These are phyloP conservation scores for Penicillium canariense DNA, from an alignment of 495 filamentous ascomycete species.

Conservation along the genomic window DNA sequence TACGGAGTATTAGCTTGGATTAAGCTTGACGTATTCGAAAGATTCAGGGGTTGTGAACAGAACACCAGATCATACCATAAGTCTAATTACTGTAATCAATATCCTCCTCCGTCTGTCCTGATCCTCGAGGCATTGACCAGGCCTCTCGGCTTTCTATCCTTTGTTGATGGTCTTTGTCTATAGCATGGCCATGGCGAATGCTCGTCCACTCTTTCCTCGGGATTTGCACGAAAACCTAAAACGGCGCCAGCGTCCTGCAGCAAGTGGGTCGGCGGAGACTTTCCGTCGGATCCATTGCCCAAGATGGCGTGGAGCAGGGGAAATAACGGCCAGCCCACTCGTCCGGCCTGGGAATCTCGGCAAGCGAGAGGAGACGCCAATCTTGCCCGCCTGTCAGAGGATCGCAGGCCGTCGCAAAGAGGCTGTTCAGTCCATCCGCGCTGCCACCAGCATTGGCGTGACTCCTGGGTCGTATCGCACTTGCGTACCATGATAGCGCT, in stretches of 20 bases:
- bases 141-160: not conserved
- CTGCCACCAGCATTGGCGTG: too few relatives aligned
- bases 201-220: conserved; percentile 7
- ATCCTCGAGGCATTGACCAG: not conserved
- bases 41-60: not conserved
- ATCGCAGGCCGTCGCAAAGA: not conserved
- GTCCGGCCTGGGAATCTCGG: conserved; percentile 14
- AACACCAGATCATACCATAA: not conserved
- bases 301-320: conserved; percentile 17
- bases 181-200: not conserved
- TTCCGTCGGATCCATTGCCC: conserved; percentile 16
- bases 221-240: conserved; percentile 14
- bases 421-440: too few relatives aligned
- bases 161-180: not conserved
- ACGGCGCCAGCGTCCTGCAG: conserved; percentile 6
- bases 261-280: conserved; percentile 17
- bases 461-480: too few relatives aligned
- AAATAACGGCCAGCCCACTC: conserved; percentile 12
- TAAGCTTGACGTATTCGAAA: not conserved
- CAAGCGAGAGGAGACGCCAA: conserved; percentile 12
- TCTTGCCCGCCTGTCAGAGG: conserved; percentile 6
- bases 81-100: not conserved
- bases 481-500: too few relatives aligned
- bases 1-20: not conserved
- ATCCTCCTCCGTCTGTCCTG: not conserved